Evolutionary conservation across 2,329 filamentous ascomycete genomes (phyloP).

Genomic region (Moelleriella libera): DNA sequence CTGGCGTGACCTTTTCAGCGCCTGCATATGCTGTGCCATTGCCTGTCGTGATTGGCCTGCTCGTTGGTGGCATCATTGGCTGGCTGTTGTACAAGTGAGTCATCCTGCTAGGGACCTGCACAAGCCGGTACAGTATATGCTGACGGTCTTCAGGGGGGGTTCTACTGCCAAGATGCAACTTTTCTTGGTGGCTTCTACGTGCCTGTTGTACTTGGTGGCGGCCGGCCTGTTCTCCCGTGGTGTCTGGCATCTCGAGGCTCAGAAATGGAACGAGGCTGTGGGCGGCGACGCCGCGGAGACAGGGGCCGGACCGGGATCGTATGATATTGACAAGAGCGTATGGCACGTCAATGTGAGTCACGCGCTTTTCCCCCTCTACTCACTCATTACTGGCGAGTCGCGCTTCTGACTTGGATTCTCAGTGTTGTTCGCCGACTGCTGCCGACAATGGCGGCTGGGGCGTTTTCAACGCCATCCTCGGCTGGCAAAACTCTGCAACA

Average conservation of each 20-base stretch:
- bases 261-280: conserved; percentile 52
- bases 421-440: conserved; percentile 65
- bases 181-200: conserved; percentile 72
- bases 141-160: conserved; percentile 18
- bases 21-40: conserved; percentile 67
- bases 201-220: conserved; percentile 71
- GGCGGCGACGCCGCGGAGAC: conserved; percentile 40
- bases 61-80: conserved; percentile 52
- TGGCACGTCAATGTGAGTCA: conserved; percentile 66
- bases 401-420: background rate
- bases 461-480: conserved; percentile 73
- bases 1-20: conserved; percentile 64
- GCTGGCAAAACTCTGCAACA: conserved; percentile 80
- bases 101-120: background rate
- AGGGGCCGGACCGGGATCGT: conserved; percentile 54
- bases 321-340: conserved; percentile 63
- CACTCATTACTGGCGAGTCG: background rate
- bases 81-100: conserved; percentile 66
- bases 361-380: background rate
- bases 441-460: conserved; percentile 72
- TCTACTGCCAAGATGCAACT: conserved; percentile 40
- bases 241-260: conserved; percentile 60
- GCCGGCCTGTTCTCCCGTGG: conserved; percentile 68
- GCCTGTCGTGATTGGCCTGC: conserved; percentile 57
- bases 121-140: background rate